A percentile compares a stretch with the other conserved stretches of the same genome.
Evolutionary conservation across 2,329 filamentous ascomycete species (phyloP).

Genomic region (Myriangium duriaei): DNA sequence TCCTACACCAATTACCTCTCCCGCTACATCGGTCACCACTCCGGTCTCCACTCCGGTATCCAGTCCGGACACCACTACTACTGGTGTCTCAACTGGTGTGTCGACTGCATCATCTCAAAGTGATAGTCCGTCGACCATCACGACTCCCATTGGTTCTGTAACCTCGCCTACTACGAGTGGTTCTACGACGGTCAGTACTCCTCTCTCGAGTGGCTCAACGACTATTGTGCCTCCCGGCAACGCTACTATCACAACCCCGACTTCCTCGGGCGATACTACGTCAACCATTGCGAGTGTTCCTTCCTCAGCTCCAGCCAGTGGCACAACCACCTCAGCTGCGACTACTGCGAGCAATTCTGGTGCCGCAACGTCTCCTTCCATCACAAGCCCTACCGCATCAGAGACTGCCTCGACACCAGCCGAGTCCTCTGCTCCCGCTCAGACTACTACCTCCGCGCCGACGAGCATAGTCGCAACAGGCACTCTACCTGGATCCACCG

Average conservation of each 20-base stretch:
- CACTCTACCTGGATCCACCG: slow-evolving; percentile 31
- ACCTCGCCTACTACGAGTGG: slow-evolving; percentile 10
- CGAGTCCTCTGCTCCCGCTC: slow-evolving; percentile 13
- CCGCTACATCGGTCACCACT: too few relatives aligned
- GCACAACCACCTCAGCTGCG: neutral
- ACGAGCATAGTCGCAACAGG: slow-evolving; percentile 35
- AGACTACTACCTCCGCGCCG: slow-evolving; percentile 21
- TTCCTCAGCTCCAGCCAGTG: neutral
- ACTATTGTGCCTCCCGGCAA: slow-evolving; percentile 8
- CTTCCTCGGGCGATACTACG: slow-evolving; percentile 1
- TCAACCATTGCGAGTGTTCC: neutral
- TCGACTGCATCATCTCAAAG: slow-evolving; percentile 4
- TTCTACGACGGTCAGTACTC: slow-evolving; percentile 10
- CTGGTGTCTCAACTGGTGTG: slow-evolving; percentile 1
- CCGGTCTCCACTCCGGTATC: too few relatives aligned
- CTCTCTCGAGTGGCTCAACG: slow-evolving; percentile 9
- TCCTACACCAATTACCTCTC: too few relatives aligned
- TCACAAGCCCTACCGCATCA: slow-evolving; percentile 10
- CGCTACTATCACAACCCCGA: slow-evolving; percentile 4
- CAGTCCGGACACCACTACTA: neutral
- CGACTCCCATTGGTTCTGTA: slow-evolving; percentile 15
- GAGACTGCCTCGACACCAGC: slow-evolving; percentile 10
- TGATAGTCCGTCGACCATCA: slow-evolving; percentile 12
- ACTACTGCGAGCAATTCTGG: slow-evolving; percentile 5
- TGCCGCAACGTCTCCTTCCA: slow-evolving; percentile 10